Base-by-base conservation (phyloP, 495 filamentous ascomycete genomes). In the Talaromyces stipitatus region DNA sequence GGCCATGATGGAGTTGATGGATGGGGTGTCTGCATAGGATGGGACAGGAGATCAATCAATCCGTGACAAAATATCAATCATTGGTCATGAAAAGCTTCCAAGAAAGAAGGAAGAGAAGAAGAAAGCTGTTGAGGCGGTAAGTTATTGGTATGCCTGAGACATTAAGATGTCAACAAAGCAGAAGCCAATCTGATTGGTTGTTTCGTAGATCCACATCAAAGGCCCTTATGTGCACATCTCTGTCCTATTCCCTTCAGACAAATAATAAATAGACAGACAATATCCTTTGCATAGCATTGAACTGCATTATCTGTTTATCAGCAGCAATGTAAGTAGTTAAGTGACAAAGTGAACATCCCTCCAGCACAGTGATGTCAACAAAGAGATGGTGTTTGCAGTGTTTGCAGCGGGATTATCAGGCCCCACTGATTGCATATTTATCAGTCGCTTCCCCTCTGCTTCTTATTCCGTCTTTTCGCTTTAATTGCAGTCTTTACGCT, bases 381-480 rank as follows among this genome's bases (percentile, higher is more conserved):
- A 69, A 55, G 22, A 62, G 58, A 64, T 23, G 36, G 22, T 58
- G 65, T 71, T 69, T 70, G 69, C 62, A 68, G 43, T 68, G 67
- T 69, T 71, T 71, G 67, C 47, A 36, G 11, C 16, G n/a, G 26
- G 14, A 2, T 26, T 58, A 55, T 58, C 60, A 59, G 47, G 26
- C 47, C 51, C 53, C 30, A 32, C 30, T 32, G 30, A 7, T 16
- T 41, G 36, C 36, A 41, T 41, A 41, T 41, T 41, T 41, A 41
- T 41, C n/a, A 38, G 33, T 5, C n/a, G 2, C n/a, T 41, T 14
- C 36, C 27, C 52, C 56, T 43, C 56, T 24, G 56, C 33, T 41
- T 64, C 23, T 18, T 48, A 27, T 3, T 51, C 54, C 29, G 27
- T 53, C n/a, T n/a, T n/a, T n/a, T n/a, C n/a, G n/a, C n/a, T n/a